These are phyloP conservation scores for Colletotrichum higginsianum DNA, from an alignment of 2,329 filamentous ascomycete genomes.

Conservation along the genomic window DNA sequence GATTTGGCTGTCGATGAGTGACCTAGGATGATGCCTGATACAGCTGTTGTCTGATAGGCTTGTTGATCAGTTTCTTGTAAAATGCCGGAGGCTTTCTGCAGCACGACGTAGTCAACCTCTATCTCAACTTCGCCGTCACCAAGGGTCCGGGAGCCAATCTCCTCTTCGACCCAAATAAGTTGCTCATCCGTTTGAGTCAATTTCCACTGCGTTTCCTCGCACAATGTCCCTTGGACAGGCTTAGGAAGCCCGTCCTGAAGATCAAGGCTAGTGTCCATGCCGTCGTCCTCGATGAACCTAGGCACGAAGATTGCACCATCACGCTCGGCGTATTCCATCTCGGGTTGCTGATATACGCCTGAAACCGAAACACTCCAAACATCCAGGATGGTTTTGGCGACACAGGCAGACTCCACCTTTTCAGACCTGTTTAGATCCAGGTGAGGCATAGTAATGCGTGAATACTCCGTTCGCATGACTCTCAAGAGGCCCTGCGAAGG, in stretches of 20 bases:
- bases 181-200: no score
- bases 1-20: no score
- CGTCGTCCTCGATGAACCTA: constrained; percentile 32
- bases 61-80: no score
- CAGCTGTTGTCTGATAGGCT: no score
- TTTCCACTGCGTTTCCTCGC: no score
- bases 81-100: no score
- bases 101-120: no score
- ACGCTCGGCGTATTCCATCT: constrained; percentile 42
- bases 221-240: not conserved
- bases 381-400: not conserved
- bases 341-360: not conserved
- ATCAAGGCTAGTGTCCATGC: constrained; percentile 20
- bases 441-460: constrained; percentile 27
- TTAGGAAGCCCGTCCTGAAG: not conserved
- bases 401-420: not conserved
- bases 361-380: not conserved
- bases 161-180: no score
- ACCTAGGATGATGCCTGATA: no score
- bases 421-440: constrained; percentile 27
- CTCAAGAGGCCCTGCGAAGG: constrained; percentile 39
- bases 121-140: no score
- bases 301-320: constrained; percentile 37
- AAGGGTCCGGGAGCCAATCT: no score
- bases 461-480: constrained; percentile 42